Evolutionary conservation across 495 filamentous ascomycete genomes (phyloP).

Genomic region (Aspergillus ellipticus): DNA sequence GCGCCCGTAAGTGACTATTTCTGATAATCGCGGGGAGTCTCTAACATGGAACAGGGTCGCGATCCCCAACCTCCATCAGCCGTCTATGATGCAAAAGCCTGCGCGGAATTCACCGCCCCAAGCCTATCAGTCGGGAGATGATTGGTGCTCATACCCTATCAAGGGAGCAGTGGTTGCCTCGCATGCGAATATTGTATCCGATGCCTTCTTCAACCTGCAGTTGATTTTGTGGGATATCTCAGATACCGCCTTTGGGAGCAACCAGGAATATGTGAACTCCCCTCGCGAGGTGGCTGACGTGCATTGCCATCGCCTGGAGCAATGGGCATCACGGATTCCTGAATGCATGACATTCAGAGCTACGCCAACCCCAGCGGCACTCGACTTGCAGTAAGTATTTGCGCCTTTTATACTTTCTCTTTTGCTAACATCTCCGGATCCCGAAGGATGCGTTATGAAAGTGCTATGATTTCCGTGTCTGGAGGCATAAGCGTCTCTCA

Average conservation of each 20-base stretch:
- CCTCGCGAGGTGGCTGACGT: too few species aligned
- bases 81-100: neutral
- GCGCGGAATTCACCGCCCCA: neutral
- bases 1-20: neutral
- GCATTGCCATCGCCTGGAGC: neutral
- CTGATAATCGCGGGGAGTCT: neutral
- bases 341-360: neutral
- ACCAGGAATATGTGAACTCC: neutral
- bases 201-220: neutral
- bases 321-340: neutral
- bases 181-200: neutral
- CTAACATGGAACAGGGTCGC: neutral
- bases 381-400: neutral
- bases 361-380: neutral
- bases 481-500: neutral
- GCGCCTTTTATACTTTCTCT: neutral
- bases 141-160: neutral
- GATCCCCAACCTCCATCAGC: neutral
- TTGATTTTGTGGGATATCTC: neutral
- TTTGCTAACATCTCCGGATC: neutral
- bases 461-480: neutral
- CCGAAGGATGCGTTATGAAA: neutral
- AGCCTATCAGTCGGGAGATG: neutral
- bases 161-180: neutral
- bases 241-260: neutral